Evolutionary conservation across 345 rosid genomes (phyloP), one percentile per base, ranked within the genome.

Genomic region (Capsella bursapastoris): DNA sequence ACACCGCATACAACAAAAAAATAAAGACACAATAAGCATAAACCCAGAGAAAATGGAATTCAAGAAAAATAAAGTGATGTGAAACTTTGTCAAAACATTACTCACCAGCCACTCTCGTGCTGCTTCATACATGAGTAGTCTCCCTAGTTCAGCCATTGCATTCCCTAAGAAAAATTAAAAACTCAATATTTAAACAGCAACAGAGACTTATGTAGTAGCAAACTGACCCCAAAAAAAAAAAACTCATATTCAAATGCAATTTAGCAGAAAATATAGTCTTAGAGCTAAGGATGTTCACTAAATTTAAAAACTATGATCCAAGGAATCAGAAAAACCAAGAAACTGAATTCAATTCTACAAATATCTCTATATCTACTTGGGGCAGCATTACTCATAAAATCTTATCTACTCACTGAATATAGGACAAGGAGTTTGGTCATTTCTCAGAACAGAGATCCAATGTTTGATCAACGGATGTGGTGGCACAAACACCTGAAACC

Each of bases 381-480:
- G 1, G 37, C 7, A 7, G 37, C 7, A 34, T 6, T 29, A 29
- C 32, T 29, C 32, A 29, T 3, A 65, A 41, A 75, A 15, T 28
- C 53, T 31, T 18, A 43, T 60, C 51, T 13, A 84, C 89, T 82
- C 64, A 90, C 95, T 88, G 84, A 94, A 94, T 72, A 94, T 74
- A 9, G 97, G 89, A 70, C 81, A 80, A 61, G 96, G 96, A 47
- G 97, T 88, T 76, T 86, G 96, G 40, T 91, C 95, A 38, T 91
- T 94, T 68, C 96, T 83, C 48, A 94, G 69, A 70, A 94, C 88
- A 6, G 93, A 90, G 81, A 94, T 84, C 97, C 97, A 91, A 69
- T 94, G 98, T 85, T 91, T 91, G 83, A 94, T 88, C 84, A 91
- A 81, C 14, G 97, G 96, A 82, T 90, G 95, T 0, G 95, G 97